Evolutionary conservation across 306 rosid species (phyloP), one percentile per base, ranked within the genome.

Genomic region (Adenanthera pavonina): DNA sequence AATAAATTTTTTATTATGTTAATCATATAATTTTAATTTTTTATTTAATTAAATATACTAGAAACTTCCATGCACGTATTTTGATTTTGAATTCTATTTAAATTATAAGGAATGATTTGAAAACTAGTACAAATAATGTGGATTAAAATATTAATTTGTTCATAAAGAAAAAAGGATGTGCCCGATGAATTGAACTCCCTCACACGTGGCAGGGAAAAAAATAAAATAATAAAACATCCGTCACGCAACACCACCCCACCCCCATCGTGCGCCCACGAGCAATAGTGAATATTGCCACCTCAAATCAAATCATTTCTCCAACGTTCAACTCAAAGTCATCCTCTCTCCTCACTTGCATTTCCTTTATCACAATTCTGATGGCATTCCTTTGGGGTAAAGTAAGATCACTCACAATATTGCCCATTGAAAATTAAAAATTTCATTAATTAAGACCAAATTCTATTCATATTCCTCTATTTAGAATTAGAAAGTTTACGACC

Each of bases 401-500:
- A 14, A 49, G 19, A 36, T 47, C 20, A 38, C 30, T 16, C 30
- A 8, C 2, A 57, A 19, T 16, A 66, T 40, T 4, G 6, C n/a
- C n/a, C 6, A 54, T n/a, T 25, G n/a, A 54, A 56, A 0, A 53
- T 67, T 41, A 44, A 69, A 43, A 25, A 19, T 25, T 17, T 5
- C 13, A 36, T 53, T 74, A 44, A 13, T 36, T 54, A 52, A 33
- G 8, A 14, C 35, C 35, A 54, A 17, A 53, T 30, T 75, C 75
- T 53, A 6, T 7, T 25, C 40, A 74, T 70, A 79, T 62, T 62
- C 75, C 59, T 46, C 17, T 1, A 51, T 16, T 44, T 43, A 41
- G 66, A 76, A 72, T 65, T 17, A 12, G 79, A 74, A 75, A 75
- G 57, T 57, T 76, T 83, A 77, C 75, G 76, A 76, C 87, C 79